phyloP scores from a whole-genome alignment of 2,329 filamentous ascomycete genomes.

The Aureobasidium sp. region DNA sequence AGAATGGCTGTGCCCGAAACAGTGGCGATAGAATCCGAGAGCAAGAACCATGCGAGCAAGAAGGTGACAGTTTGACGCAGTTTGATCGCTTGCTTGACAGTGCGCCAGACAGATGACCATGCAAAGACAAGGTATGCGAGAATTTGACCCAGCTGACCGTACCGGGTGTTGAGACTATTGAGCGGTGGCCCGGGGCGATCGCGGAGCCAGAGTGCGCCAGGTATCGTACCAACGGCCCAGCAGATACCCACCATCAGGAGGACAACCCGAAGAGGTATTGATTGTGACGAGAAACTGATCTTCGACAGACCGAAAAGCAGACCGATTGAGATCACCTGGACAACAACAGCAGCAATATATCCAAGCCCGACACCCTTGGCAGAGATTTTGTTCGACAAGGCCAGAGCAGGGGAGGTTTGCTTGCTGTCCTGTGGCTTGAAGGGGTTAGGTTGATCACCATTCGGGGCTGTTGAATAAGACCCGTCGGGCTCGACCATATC shows the following conservation, averaged over 20 bases:
- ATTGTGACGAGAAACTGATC: slow-evolving; percentile 59
- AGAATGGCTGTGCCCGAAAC: slow-evolving; percentile 90
- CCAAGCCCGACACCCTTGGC: slow-evolving; percentile 84
- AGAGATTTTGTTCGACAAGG: slow-evolving; percentile 77
- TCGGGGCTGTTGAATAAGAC: not conserved
- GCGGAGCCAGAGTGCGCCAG: slow-evolving; percentile 74
- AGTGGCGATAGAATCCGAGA: slow-evolving; percentile 87
- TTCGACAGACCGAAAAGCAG: slow-evolving; percentile 54
- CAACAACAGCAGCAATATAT: slow-evolving; percentile 72
- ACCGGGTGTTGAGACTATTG: slow-evolving; percentile 12
- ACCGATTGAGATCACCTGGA: slow-evolving; percentile 70
- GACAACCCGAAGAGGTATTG: slow-evolving; percentile 73
- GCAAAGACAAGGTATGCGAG: slow-evolving; percentile 69
- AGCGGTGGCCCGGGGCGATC: slow-evolving; percentile 80
- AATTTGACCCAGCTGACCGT: not conserved
- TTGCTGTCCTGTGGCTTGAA: not conserved
- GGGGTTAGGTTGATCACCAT: not conserved
- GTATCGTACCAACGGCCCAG: slow-evolving; percentile 85
- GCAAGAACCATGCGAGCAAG: slow-evolving; percentile 79
- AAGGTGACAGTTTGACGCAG: slow-evolving; percentile 68
- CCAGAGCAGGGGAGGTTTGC: slow-evolving; percentile 55
- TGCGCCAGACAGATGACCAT: slow-evolving; percentile 75
- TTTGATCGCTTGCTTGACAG: slow-evolving; percentile 61
- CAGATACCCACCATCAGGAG: slow-evolving; percentile 76
- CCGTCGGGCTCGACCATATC: slow-evolving; percentile 5